Base-by-base conservation (phyloP, 441 rosid species). In the Euphorbia schlechtendalii region DNA sequence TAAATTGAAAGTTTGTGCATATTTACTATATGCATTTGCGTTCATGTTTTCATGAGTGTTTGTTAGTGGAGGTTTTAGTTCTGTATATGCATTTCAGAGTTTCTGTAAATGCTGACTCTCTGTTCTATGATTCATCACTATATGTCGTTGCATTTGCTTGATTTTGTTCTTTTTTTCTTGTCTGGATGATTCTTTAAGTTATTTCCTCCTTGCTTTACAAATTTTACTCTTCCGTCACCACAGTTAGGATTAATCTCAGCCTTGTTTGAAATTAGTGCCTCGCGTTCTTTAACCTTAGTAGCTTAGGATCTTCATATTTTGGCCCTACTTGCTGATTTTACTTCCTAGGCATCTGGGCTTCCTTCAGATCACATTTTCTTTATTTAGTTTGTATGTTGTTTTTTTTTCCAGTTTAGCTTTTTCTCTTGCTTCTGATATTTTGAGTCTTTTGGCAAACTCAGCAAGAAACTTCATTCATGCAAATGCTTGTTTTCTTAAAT, bases 391-490 rank as follows among this genome's bases (percentile, higher is more conserved):
- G 17, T 59, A 5, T 17, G 1, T 38, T n/a, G 5, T 38, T 4
- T 36, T 17, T 22, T 8, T 13, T 15, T 53, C 28, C 20, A 6
- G 7, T 56, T 58, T 3, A 28, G 20, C 4, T 28, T 15, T 57
- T 57, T 32, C 45, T 58, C 41, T 34, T 59, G 63, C 45, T 59
- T 22, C 28, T 59, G 18, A 12, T 40, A 20, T n/a, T 11, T 59
- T 40, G 8, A 25, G 45, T 30, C 32, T 59, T 41, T 38, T 11
- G 0, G 7, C 20, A 22, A 10, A 36, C 12, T 49, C 9, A 9
- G 25, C 18, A 8, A n/a, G 10, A 28, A 48, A 12, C n/a, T 63
- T 25, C n/a, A 36, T 63, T 46, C 22, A 15, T 36, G 3, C n/a
- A n/a, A n/a, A n/a, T n/a, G n/a, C n/a, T n/a, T n/a, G n/a, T n/a